Evolutionary conservation across 148 eudicot species (phyloP), one percentile per base, ranked within the genome.

Genomic region (Mesembryanthemum crystallinum): DNA sequence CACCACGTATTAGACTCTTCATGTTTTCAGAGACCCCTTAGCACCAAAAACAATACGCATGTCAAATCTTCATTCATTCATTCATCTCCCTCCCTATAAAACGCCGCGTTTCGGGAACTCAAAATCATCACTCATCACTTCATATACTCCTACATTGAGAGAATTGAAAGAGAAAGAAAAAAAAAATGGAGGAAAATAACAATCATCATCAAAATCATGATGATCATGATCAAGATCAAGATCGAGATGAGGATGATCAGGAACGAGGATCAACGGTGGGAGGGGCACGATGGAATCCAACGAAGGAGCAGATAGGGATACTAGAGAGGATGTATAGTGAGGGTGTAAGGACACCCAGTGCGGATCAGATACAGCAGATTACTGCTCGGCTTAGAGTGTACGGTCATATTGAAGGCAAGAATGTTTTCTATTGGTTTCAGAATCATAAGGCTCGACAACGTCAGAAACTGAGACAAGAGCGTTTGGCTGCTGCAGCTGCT

Each of bases 341-440:
- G 51, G 97, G 98, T 8, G 67, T 89, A 67, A 75, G 98, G 45
- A 94, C 98, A 0, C 98, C 98, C 0, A 83, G 69, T 39, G 92
- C 98, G 0, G 93, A 90, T 28, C 98, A 94, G 42, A 94, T 94
- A 62, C 93, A 91, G 64, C 83, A 91, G 73, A 94, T 94, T 0
- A 89, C 97, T 3, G 76, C 75, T 0, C 81, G 88, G 51, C 80
- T 94, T 0, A 81, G 80, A 63, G 87, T 69, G 33, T 89, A 72
- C 55, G 98, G 98, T 28, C 90, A 88, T 59, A 90, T 94, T 11
- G 98, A 94, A 79, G 98, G 97, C 0, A 94, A 94, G 79, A 94
- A 94, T 72, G 98, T 94, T 8, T 94, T 94, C 74, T 94, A 94
- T 62, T 94, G 98, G 98, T 94, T 94, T 67, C 98, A 94, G 29